Conservation (phyloP, 2,329 filamentous ascomycete species). For the Penicillium sp. region DNA sequence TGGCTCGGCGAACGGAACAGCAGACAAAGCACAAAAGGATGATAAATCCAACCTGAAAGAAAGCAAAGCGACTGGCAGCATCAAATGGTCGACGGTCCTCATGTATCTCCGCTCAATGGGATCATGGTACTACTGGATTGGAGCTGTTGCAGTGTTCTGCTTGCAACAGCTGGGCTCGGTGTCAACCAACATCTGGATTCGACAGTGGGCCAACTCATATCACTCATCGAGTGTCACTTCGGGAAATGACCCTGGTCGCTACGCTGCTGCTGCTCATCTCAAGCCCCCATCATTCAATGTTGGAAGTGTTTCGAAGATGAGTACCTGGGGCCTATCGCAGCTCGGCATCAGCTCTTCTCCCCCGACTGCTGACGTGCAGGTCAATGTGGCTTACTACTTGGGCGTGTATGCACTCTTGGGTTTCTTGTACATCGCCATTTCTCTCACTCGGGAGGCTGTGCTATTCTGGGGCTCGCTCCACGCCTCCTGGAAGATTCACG, state of each 20-base stretch:
- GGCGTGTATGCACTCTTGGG: conserved; percentile 78
- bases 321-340: conserved; percentile 30
- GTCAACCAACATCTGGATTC: conserved; percentile 90
- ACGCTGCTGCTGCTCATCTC: conserved; percentile 40
- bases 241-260: conserved; percentile 38
- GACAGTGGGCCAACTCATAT: conserved; percentile 92
- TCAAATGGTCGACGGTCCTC: conserved; percentile 81
- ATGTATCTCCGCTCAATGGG: conserved; percentile 91
- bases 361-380: conserved; percentile 45
- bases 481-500: conserved; percentile 81
- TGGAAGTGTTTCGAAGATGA: conserved; percentile 36
- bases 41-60: conserved; percentile 60
- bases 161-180: conserved; percentile 82
- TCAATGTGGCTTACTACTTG: conserved; percentile 82
- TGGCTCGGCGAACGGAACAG: conserved; percentile 8
- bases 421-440: conserved; percentile 71
- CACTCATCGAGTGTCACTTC: conserved; percentile 44
- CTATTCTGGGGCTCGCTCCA: conserved; percentile 89
- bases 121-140: conserved; percentile 91
- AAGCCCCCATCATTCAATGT: conserved; percentile 39
- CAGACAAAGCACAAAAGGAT: conserved; percentile 42
- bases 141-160: conserved; percentile 70
- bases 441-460: conserved; percentile 77
- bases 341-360: conserved; percentile 22
- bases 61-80: conserved; percentile 76